Base-by-base conservation (phyloP, 345 rosid species). In the Eucalyptus marginata region DNA sequence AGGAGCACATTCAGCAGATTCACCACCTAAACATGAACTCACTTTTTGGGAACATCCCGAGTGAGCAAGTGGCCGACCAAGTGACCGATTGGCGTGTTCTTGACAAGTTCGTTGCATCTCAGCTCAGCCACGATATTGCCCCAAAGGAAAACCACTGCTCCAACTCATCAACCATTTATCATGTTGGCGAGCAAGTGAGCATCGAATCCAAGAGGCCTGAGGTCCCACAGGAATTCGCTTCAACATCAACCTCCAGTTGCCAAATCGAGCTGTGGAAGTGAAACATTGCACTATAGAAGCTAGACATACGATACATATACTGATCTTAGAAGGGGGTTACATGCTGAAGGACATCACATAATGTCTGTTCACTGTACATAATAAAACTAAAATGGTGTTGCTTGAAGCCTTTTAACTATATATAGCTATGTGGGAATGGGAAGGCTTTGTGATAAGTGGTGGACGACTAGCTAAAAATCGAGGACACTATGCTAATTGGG, bases 71-170 rank as follows among this genome's bases (percentile, higher is more conserved):
- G n/a, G 94, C 91, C 52, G 99, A 96, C 86, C 97, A 96, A 93
- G 95, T 95, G 66, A 97, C 96, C 1, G 99, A 98, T 89, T 98
- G 99, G 99, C 95, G 99, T 59, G 96, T 96, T 29, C 96, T 98
- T 33, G 99, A 98, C 91, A 97, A 98, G 88, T 97, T 98, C 88
- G 99, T 98, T 10, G 99, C 99, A 6, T 98, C 98, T 87, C 99
- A 98, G 93, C 94, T 98, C 20, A 97, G 99, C 92, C 95, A 96
- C 54, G 99, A 95, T 80, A 95, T 96, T 87, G 96, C 92, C 76
- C 89, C 90, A 5, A 91, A 92, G 92, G 95, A 90, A 86, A 58
- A 85, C 76, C 91, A 86, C 47, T 92, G 90, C 90, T 47, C 93
- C 22, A 90, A 87, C 89, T 89, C 83, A 20, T 76, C 92, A 10